A percentile compares a stretch with the other conserved stretches of the same genome.
These are phyloP conservation scores for Fusarium sp. DNA, from an alignment of 2,329 filamentous ascomycete species.

Conservation along the genomic window DNA sequence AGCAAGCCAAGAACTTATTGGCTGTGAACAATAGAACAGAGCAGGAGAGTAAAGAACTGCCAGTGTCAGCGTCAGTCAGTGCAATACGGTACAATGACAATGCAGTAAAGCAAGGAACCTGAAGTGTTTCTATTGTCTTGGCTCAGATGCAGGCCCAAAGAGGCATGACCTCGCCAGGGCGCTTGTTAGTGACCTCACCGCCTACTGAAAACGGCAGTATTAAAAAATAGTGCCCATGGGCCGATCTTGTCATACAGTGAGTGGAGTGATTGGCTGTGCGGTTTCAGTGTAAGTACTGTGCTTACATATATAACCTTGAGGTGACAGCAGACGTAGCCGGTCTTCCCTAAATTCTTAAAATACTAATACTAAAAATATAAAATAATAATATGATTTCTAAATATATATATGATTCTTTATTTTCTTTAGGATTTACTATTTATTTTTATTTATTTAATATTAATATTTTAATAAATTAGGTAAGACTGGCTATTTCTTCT, in stretches of 20 bases:
- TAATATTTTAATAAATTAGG: too few relatives aligned
- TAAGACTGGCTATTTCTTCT: too few relatives aligned
- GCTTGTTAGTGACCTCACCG: conserved; percentile 38
- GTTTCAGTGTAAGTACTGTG: conserved; percentile 10
- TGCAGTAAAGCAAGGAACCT: not conserved
- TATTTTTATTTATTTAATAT: too few relatives aligned
- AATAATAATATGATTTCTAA: too few relatives aligned
- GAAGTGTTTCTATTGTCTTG: conserved; percentile 31
- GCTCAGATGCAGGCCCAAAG: conserved; percentile 24
- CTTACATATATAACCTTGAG: too few relatives aligned
- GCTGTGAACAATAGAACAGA: conserved; percentile 1
- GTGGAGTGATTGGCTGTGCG: conserved; percentile 29
- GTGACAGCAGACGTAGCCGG: too few relatives aligned
- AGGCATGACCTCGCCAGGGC: conserved; percentile 41
- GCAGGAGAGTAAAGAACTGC: conserved; percentile 1
- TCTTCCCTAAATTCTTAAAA: too few relatives aligned
- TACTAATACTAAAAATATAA: too few relatives aligned
- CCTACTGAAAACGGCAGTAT: conserved; percentile 37
- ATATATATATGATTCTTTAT: too few relatives aligned
- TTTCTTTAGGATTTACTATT: too few relatives aligned
- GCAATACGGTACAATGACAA: not conserved
- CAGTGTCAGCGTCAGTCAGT: conserved; percentile 5
- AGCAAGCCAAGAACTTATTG: not conserved
- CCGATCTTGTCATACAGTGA: conserved; percentile 18
- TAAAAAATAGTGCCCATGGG: conserved; percentile 33